Evolutionary conservation across 306 rosid genomes (phyloP).

Genomic region (Acacia acuminata): DNA sequence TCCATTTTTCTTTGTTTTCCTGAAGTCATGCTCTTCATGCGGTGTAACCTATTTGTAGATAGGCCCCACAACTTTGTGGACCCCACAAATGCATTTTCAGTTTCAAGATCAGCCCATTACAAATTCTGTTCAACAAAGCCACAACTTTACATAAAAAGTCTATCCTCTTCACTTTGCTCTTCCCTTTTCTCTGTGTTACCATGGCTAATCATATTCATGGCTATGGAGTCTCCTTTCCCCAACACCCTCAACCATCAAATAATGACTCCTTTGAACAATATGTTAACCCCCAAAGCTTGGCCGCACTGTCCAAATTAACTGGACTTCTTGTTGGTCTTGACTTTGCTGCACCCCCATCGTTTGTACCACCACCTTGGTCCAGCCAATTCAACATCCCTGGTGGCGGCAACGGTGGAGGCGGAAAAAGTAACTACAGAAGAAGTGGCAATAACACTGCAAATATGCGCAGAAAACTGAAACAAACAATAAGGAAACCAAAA

Average conservation of each 20-base stretch:
- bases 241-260: slow-evolving; percentile 33
- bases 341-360: not conserved
- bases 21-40: not conserved
- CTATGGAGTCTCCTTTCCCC: slow-evolving; percentile 26
- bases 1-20: no score
- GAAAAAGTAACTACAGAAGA: not conserved
- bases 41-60: not conserved
- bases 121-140: not conserved
- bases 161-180: not conserved
- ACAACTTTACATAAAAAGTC: not conserved
- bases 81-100: not conserved
- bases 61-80: not conserved
- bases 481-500: slow-evolving; percentile 36
- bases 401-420: not conserved
- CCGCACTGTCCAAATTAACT: not conserved
- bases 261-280: slow-evolving; percentile 28
- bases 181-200: not conserved
- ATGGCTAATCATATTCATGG: slow-evolving; percentile 36
- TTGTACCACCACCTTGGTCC: not conserved
- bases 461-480: not conserved
- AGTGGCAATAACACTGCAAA: not conserved
- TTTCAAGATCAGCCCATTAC: not conserved
- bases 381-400: not conserved
- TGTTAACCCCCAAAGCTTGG: slow-evolving; percentile 29
- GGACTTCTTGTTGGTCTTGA: not conserved